Base-by-base conservation (phyloP, 257 asterid species). In the Apocynum venetum region DNA sequence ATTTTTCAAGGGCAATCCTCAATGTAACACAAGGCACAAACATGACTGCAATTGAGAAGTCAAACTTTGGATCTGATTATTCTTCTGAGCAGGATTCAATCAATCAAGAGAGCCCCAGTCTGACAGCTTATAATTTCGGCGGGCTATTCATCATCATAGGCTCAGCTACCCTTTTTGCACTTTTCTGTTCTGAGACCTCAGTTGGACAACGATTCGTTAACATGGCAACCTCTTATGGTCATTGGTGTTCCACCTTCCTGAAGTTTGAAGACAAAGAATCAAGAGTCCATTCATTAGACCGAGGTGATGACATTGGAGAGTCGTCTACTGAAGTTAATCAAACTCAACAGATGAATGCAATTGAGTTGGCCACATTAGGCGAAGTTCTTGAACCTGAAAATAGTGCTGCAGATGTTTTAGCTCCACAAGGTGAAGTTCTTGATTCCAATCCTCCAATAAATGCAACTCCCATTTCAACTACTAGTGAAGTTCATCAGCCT, bases 101-200 rank as follows among this genome's bases (percentile, higher is more conserved):
- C 73, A 83, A 89, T 71, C 82, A 87, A 49, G 78, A 78, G 40
- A 85, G 84, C 1, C 80, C 91, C 2, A 82, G 91, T 60, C 84
- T 89, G 20, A 75, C 86, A 19, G 51, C 87, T 44, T 67, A 51
- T n/a, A 84, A 91, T 6, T 91, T 90, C 38, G 88, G 83, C 47
- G 92, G 95, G 20, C 89, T 90, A 41, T 90, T 91, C 74, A 76
- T 89, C 25, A 75, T 89, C 11, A 72, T 87, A 60, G 93, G 86
- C 67, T 84, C 89, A 15, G 81, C 85, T 14, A 78, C 87, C 41
- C 1, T 83, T 10, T 53, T 84, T 25, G 83, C 94, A n/a, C 70
- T 86, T 0, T 79, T 91, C 56, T 88, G 85, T 80, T 88, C 91
- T 0, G 73, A 74, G 46, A 84, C 86, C 13, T 25, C 79, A 14